Evolutionary conservation across 2,329 filamentous ascomycete species (phyloP), one percentile per base, ranked within the genome.

Genomic region (Lachnum nothofagi): DNA sequence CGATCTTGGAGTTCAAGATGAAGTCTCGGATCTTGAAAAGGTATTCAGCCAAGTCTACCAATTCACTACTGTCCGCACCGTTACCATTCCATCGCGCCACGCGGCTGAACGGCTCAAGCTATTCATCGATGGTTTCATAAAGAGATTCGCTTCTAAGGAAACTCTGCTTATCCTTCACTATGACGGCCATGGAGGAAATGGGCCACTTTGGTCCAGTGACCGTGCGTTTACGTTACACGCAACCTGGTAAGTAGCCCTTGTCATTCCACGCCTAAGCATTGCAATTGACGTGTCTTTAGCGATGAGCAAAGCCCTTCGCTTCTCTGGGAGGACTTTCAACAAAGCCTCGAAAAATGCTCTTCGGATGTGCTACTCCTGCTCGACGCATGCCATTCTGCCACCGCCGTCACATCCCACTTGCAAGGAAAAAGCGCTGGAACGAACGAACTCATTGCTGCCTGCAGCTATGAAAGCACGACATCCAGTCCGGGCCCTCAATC

Each of bases 121-220:
- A 19, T 9, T n/a, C 19, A 7, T 44, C 7, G 14, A n/a, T 5
- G 10, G 29, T 8, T 43, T 48, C 23, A 19, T 48, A 3, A 29
- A 37, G 10, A 17, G 35, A 14, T 42, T 31, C 25, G 39, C 20
- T 7, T 16, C 8, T 16, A n/a, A 20, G 33, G 20, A 20, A 7
- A 49, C 34, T 31, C 29, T 49, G 12, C 20, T 49, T n/a, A 25
- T 49, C 10, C 34, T 49, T 9, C 40, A 49, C 27, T 44, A 49
- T 22, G 29, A 19, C 34, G 46, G 46, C 16, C 46, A 49, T 44
- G 46, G 46, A 20, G 46, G n/a, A n/a, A n/a, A n/a, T n/a, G 7
- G 25, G 7, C 12, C 25, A 29, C 6, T 12, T 7, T 35, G 33
- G 12, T 2, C 10, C 33, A 16, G 5, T 16, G 7, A n/a, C 10